Conservation (phyloP, 805 yeast species). For the Lipomyces mesembrius region DNA sequence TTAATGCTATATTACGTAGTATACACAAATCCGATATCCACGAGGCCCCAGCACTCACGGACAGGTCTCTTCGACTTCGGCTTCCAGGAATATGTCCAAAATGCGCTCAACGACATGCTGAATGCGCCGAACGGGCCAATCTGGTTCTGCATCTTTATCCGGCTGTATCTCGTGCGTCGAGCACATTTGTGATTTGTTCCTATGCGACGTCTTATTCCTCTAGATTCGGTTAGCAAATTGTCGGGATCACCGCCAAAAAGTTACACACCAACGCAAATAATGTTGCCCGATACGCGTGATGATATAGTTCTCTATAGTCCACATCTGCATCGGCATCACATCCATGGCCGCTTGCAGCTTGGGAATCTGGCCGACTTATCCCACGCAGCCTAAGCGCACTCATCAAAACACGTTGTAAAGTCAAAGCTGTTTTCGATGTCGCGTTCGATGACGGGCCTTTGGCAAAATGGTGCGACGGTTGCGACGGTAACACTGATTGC, state of each 20-base stretch:
- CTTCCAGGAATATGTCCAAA: background rate
- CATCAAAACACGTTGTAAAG: slow-evolving; percentile 33
- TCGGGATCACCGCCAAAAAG: background rate
- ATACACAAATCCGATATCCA: background rate
- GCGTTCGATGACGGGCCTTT: background rate
- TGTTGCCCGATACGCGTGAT: slow-evolving; percentile 41
- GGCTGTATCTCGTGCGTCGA: background rate
- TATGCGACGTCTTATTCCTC: background rate
- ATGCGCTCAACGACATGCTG: background rate
- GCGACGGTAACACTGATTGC: background rate
- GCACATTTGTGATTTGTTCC: background rate
- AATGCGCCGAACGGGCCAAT: background rate
- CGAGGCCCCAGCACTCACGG: background rate
- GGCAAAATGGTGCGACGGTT: background rate
- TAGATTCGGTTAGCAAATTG: background rate
- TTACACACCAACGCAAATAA: slow-evolving; percentile 40
- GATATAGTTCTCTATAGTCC: slow-evolving; percentile 43
- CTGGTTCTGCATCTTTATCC: background rate
- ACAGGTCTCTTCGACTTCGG: background rate
- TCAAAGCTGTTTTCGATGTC: background rate
- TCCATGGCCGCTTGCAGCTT: background rate
- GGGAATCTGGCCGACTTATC: slow-evolving; percentile 26
- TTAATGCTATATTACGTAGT: background rate
- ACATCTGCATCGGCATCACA: slow-evolving; percentile 15
- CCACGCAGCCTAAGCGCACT: slow-evolving; percentile 48